These are phyloP conservation scores for Suillus occidentalis DNA, from an alignment of 768 basidiomycete genomes.

Conservation along the genomic window DNA sequence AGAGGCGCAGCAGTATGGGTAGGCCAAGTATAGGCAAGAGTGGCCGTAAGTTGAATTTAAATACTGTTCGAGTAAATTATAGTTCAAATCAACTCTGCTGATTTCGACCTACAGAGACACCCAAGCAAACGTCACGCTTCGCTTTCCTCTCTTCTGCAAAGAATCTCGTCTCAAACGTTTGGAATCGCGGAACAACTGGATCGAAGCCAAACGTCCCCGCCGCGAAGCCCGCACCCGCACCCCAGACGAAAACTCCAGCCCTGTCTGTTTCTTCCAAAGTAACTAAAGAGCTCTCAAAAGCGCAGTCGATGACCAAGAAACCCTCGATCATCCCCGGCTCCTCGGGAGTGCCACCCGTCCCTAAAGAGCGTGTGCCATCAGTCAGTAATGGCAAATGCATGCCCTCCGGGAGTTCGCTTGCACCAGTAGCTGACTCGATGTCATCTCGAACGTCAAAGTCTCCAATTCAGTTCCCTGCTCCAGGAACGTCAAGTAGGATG, in stretches of 20 bases:
- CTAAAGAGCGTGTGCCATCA: background rate
- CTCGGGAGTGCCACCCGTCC: slow-evolving; percentile 18
- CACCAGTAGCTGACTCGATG: slow-evolving; percentile 11
- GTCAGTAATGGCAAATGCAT: slow-evolving; percentile 17
- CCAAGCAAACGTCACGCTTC: slow-evolving; percentile 49
- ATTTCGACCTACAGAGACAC: slow-evolving; percentile 34
- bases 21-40: slow-evolving; percentile 42
- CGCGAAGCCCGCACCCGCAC: slow-evolving; percentile 25
- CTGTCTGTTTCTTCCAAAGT: slow-evolving; percentile 3
- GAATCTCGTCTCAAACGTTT: slow-evolving; percentile 69
- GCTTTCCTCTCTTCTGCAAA: slow-evolving; percentile 74
- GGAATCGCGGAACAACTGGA: slow-evolving; percentile 53
- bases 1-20: slow-evolving; percentile 68
- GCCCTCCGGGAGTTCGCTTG: slow-evolving; percentile 21
- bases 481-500: slow-evolving; percentile 16
- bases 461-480: slow-evolving; percentile 19
- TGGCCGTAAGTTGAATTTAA: slow-evolving; percentile 40
- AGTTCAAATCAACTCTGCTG: slow-evolving; percentile 8
- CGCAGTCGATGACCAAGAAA: slow-evolving; percentile 22
- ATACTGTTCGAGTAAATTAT: slow-evolving; percentile 10
- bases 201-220: slow-evolving; percentile 31
- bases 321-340: slow-evolving; percentile 18
- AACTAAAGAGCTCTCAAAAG: slow-evolving; percentile 14
- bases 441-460: slow-evolving; percentile 22
- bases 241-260: background rate